Percentiles rank a stretch among this genome's conserved stretches.
phyloP scores from a whole-genome alignment of 768 basidiomycete genomes.

The Pleurotus citrinopileatus region DNA sequence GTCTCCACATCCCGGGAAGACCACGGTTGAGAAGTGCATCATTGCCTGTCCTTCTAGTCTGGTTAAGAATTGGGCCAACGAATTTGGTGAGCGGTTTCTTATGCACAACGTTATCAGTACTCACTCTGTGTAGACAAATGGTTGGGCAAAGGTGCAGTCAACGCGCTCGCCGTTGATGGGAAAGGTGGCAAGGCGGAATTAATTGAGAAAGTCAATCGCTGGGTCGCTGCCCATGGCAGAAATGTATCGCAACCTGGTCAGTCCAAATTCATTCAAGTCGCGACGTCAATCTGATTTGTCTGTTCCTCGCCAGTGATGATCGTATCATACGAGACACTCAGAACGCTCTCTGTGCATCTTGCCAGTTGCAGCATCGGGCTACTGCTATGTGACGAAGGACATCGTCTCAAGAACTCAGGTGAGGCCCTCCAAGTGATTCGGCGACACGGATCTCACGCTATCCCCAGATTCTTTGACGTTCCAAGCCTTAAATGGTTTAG shows the following conservation, averaged over 20 bases:
- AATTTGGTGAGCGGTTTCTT: slow-evolving; percentile 62
- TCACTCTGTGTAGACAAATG: slow-evolving; percentile 73
- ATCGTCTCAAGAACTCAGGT: slow-evolving; percentile 96
- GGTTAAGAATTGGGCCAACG: slow-evolving; percentile 99
- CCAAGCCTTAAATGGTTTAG: slow-evolving; percentile 74
- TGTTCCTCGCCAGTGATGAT: slow-evolving; percentile 77
- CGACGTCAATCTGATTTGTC: background rate
- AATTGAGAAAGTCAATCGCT: slow-evolving; percentile 75
- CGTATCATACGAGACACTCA: slow-evolving; percentile 94
- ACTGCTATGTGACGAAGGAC: slow-evolving; percentile 96
- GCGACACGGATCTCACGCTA: background rate
- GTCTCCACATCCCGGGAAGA: slow-evolving; percentile 83
- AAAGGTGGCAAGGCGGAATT: slow-evolving; percentile 85
- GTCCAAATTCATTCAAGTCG: slow-evolving; percentile 13
- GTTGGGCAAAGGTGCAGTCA: slow-evolving; percentile 83
- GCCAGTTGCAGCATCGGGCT: slow-evolving; percentile 83
- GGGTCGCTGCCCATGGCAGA: slow-evolving; percentile 87
- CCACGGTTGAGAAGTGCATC: slow-evolving; percentile 94
- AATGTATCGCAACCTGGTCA: slow-evolving; percentile 90
- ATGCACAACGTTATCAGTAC: background rate
- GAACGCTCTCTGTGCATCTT: slow-evolving; percentile 74
- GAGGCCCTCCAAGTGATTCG: slow-evolving; percentile 18
- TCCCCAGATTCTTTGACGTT: slow-evolving; percentile 83
- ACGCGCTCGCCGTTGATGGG: slow-evolving; percentile 87
- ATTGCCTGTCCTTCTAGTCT: slow-evolving; percentile 96